Evolutionary conservation across 2,329 filamentous ascomycete species (phyloP).

Genomic region (Ophiostoma pallidulum): DNA sequence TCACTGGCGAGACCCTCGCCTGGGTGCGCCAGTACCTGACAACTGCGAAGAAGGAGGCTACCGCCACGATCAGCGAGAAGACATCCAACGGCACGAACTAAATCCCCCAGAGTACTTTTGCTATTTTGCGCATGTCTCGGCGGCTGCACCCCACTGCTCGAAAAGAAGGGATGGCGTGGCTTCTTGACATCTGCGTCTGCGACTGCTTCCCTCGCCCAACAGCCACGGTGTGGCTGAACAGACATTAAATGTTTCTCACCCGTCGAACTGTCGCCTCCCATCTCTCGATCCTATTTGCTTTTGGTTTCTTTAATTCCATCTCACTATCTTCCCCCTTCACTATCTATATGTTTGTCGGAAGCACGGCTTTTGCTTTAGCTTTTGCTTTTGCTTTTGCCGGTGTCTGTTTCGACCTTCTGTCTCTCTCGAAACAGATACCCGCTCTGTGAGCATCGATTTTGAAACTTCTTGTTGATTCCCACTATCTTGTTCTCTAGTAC

Average conservation of each 20-base stretch:
- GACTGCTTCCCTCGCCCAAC: no score
- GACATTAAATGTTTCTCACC: no score
- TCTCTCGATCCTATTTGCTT: neutral
- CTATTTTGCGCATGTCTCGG: no score
- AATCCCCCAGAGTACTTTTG: no score
- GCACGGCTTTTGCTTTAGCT: no score
- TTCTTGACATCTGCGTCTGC: no score
- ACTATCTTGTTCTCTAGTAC: neutral
- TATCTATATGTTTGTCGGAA: neutral
- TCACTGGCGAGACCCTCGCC: slow-evolving; percentile 54
- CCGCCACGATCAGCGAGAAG: slow-evolving; percentile 39
- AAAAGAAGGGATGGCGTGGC: neutral
- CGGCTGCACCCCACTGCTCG: neutral
- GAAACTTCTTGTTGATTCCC: slow-evolving; percentile 7
- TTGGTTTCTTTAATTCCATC: neutral
- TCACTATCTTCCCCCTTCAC: neutral
- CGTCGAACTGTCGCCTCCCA: no score
- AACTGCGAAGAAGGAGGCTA: slow-evolving; percentile 48
- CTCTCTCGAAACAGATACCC: neutral
- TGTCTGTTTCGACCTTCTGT: neutral
- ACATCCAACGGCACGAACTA: slow-evolving; percentile 22
- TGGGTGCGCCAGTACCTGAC: slow-evolving; percentile 52
- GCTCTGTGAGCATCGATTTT: neutral
- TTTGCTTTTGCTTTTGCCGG: neutral
- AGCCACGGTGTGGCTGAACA: no score